Base-by-base conservation (phyloP, 2,329 filamentous ascomycete species). In the Keithomyces neogunnii region DNA sequence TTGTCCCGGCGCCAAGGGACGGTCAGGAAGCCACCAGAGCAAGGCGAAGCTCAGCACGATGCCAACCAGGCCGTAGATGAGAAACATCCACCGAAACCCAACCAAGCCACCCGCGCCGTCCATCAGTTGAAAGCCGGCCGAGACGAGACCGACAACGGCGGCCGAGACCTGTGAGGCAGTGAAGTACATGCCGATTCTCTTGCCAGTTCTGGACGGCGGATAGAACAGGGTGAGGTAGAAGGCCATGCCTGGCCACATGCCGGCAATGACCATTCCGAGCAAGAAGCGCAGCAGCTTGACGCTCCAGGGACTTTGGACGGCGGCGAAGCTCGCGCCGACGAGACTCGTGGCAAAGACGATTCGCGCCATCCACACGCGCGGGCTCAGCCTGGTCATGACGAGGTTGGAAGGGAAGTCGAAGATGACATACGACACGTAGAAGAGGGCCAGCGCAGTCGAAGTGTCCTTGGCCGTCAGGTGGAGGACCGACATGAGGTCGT, bases 201-300 rank as follows among this genome's bases (percentile, higher is more conserved):
- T 95, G 11, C 88, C 90, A 1, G 86, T 93, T 10, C 88, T 80
- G 5, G 87, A 88, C 0, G 90, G 89, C 5, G 90, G 90, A 63
- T 96, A 96, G 73, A 95, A 96, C 6, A 95, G 76, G 0, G 90
- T 95, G 45, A 96, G 75, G 63, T 95, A 96, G 66, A 93, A 93
- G 8, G 89, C 82, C 90, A 96, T 95, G 47, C 90, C 90, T 0
- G 90, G 90, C 90, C 90, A 96, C 85, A 96, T 90, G 45, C 90
- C 90, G 1, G 90, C 90, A 64, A 91, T 91, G 29, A 95, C 89
- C 11, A 93, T 78, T 46, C 90, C 90, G 5, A 96, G 80, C 9
- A 96, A 76, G 51, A 96, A 85, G 6, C 90, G 84, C 31, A 96
- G 77, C n/a, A 95, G 74, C 79, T 92, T 91, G 60, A 95, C 76